Evolutionary conservation across 768 basidiomycete species (phyloP), one percentile per base, ranked within the genome.

Genomic region (Ramaria sp.): DNA sequence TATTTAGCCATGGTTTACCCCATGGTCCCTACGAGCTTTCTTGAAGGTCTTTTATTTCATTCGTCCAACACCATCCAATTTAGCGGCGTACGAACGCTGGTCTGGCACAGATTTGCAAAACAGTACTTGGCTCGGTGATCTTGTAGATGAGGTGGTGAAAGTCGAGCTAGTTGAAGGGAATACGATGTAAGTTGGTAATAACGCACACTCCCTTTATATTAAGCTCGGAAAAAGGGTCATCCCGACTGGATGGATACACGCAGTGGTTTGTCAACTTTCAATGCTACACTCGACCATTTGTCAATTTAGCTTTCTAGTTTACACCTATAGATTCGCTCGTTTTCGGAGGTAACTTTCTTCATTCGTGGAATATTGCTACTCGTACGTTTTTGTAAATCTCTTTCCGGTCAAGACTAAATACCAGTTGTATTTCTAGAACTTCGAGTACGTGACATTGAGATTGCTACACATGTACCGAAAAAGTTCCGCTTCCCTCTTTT

Each of bases 161-260:
- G 84, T 94, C 10, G 83, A 86, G 60, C 70, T 94, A 56, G 71
- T 73, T 20, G 74, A 78, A 24, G 91, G 90, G 7, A 90, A 91
- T 62, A 93, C 90, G 4, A 88, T 93, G 86, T 62, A 65, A 51
- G 69, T 67, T 34, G 66, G 20, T 19, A 47, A 9, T 4, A 24
- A 60, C 24, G 2, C 30, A 19, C 34, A 15, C 11, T 27, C 3
- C 48, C 45, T 46, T 27, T n/a, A 2, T 13, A 22, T 52, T 34
- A 13, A 52, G 9, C 13, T 52, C 15, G 20, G 17, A 1, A 20
- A 12, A 30, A 71, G 70, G 72, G 89, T 94, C 49, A 94, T 96
- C 53, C 92, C 95, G 1, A 85, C 91, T 1, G 95, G 95, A 0
- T 99, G 95, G 88, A 97, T 98, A 59, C 95, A 99, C 67, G 91